Conservation (phyloP, 768 basidiomycete species). For the Termitomyces sp. region DNA sequence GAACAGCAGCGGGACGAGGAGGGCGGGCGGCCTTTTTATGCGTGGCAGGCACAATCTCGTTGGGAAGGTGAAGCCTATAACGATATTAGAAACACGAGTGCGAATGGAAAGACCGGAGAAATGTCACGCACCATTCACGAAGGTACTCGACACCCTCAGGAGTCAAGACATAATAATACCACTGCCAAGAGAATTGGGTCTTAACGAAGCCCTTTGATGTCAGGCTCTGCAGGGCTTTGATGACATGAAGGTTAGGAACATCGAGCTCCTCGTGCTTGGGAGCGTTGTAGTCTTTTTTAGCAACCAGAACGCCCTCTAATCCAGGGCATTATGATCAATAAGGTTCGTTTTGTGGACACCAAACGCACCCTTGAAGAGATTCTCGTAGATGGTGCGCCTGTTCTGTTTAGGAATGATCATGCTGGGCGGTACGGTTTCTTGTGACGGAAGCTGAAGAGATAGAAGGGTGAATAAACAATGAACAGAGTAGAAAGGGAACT, state of each 20-base stretch:
- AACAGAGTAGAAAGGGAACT: neutral
- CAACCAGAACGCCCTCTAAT: conserved; percentile 92
- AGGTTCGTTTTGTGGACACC: neutral
- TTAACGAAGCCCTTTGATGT: conserved; percentile 85
- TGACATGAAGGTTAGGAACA: conserved; percentile 65
- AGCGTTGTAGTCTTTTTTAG: conserved; percentile 98
- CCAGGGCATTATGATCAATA: neutral
- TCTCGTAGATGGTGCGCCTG: conserved; percentile 95
- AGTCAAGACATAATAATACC: conserved; percentile 97
- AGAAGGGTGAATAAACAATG: neutral
- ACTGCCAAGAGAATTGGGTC: conserved; percentile 99
- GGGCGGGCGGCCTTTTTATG: conserved; percentile 95
- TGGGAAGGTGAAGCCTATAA: conserved; percentile 86
- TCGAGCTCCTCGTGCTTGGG: conserved; percentile 92
- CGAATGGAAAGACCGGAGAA: neutral
- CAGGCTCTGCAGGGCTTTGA: conserved; percentile 67
- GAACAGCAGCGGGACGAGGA: conserved; percentile 72
- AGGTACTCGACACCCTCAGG: conserved; percentile 97
- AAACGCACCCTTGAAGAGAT: conserved; percentile 95
- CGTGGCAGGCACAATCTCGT: conserved; percentile 94
- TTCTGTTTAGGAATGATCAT: conserved; percentile 98
- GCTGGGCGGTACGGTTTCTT: conserved; percentile 38
- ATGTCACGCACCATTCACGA: conserved; percentile 66
- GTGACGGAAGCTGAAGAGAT: conserved; percentile 24
- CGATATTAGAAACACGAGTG: neutral